Conservation (phyloP, 202 grass and related monocot species). For the Setaria viridis region DNA sequence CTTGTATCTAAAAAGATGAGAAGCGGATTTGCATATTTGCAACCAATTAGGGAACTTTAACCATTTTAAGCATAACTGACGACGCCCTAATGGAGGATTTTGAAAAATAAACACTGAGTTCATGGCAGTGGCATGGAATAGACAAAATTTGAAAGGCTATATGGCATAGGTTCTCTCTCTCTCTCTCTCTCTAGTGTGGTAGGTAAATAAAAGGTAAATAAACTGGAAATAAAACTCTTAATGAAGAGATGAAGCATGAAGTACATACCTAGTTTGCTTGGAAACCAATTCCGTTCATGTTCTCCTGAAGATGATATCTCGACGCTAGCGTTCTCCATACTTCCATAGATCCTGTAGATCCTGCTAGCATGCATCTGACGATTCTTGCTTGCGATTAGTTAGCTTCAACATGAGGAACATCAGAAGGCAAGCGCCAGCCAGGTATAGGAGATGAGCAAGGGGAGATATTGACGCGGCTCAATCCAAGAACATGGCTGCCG, state of each 20-base stretch:
- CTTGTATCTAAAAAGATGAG: neutral
- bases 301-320: neutral
- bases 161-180: neutral
- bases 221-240: neutral
- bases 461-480: slow-evolving; percentile 67
- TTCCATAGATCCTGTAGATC: neutral
- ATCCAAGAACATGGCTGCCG: slow-evolving; percentile 49
- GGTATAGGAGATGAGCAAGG: neutral
- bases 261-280: neutral
- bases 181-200: neutral
- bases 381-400: neutral
- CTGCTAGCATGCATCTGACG: neutral
- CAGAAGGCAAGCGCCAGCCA: neutral
- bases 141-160: neutral
- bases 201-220: no score
- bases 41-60: neutral
- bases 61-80: neutral
- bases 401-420: neutral
- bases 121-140: neutral
- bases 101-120: no score
- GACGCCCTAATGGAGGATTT: neutral
- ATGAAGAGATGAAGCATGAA: slow-evolving; percentile 1
- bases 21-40: neutral
- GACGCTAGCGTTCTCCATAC: neutral
- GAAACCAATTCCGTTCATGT: neutral